Evolutionary conservation across 2,329 filamentous ascomycete species (phyloP).

Genomic region (Periconia sp.): DNA sequence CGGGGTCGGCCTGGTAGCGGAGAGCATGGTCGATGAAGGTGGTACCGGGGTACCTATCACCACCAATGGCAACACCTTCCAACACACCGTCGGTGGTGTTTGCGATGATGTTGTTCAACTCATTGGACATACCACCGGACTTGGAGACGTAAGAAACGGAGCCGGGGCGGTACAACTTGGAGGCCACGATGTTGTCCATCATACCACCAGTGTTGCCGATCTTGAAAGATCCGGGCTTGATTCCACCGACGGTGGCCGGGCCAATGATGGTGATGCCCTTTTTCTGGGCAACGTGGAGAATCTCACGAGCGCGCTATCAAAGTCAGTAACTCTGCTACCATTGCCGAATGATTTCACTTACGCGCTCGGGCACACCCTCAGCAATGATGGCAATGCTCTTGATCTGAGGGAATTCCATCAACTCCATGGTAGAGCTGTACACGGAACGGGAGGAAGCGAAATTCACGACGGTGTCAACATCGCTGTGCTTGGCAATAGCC

Average conservation of each 20-base stretch:
- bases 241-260: conserved; percentile 96
- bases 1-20: conserved; percentile 92
- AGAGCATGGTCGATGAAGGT: conserved; percentile 99
- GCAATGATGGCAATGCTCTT: conserved; percentile 99
- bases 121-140: conserved; percentile 99
- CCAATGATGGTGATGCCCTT: conserved; percentile 99
- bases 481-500: conserved; percentile 93
- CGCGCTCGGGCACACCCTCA: conserved; percentile 96
- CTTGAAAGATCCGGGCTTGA: conserved; percentile 99
- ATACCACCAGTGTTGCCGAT: conserved; percentile 99
- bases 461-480: conserved; percentile 98
- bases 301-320: conserved; percentile 87
- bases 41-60: conserved; percentile 97
- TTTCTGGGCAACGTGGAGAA: conserved; percentile 93
- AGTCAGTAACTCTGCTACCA: conserved; percentile 13
- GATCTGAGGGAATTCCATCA: conserved; percentile 96
- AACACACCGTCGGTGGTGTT: conserved; percentile 97
- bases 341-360: conserved; percentile 53
- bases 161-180: conserved; percentile 99
- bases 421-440: conserved; percentile 97
- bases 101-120: conserved; percentile 99
- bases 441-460: conserved; percentile 98
- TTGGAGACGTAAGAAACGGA: conserved; percentile 99
- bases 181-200: conserved; percentile 99
- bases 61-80: conserved; percentile 98